phyloP scores from a whole-genome alignment of 2,329 filamentous ascomycete species.

The Colletotrichum caudatum region DNA sequence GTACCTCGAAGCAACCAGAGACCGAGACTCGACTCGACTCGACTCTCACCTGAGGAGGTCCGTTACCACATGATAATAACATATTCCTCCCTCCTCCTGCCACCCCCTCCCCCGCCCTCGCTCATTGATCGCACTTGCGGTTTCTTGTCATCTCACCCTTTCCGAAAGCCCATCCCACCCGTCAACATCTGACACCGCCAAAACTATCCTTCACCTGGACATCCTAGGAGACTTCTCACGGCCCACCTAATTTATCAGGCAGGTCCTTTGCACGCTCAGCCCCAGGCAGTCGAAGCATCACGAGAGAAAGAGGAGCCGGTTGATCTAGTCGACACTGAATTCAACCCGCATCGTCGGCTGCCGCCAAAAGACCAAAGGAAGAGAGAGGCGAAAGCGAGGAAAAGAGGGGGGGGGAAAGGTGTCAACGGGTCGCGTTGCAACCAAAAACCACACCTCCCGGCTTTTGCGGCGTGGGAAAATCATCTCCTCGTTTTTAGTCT shows the following conservation, averaged over 20 bases:
- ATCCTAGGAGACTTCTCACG: neutral
- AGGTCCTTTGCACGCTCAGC: conserved; percentile 4
- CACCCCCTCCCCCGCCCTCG: neutral
- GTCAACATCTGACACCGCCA: conserved; percentile 35
- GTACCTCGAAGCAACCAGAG: conserved; percentile 31
- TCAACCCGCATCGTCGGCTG: neutral
- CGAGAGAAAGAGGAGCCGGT: neutral
- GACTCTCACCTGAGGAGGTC: conserved; percentile 32
- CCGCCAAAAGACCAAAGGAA: neutral
- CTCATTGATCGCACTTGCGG: conserved; percentile 35
- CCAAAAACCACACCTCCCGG: conserved; percentile 2
- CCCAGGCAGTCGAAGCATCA: conserved; percentile 6
- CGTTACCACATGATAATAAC: conserved; percentile 39
- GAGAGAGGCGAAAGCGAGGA: neutral
- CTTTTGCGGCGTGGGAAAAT: conserved; percentile 23
- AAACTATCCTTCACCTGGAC: conserved; percentile 28
- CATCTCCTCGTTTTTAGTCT: conserved; percentile 34
- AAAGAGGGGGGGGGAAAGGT: too few species aligned
- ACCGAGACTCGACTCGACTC: conserved; percentile 23
- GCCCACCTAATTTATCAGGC: conserved; percentile 37
- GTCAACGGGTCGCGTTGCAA: conserved; percentile 30
- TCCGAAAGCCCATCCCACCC: conserved; percentile 38
- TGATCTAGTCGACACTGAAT: neutral
- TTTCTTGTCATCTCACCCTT: conserved; percentile 42
- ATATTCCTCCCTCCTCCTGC: conserved; percentile 16